These are phyloP conservation scores for Tieghemiomyces parasiticus DNA, from an alignment of 192 early-diverging fungal genomes.

Conservation along the genomic window DNA sequence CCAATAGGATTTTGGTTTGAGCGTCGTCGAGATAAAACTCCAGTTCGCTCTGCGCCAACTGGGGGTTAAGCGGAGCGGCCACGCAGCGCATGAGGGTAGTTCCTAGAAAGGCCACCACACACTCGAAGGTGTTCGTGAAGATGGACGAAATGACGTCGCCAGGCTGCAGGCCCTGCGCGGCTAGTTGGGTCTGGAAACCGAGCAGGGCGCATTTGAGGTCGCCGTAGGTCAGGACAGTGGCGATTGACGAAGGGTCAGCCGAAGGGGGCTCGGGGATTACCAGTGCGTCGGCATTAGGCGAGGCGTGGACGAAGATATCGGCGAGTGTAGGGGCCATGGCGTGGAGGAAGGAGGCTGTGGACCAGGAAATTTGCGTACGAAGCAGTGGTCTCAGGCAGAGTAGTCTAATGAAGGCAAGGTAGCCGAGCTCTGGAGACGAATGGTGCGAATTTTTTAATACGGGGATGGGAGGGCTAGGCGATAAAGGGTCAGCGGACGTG, in stretches of 20 bases:
- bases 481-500: too few relatives aligned
- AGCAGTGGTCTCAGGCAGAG: too few relatives aligned
- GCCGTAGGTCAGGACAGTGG: neutral
- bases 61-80: constrained; percentile 58
- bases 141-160: constrained; percentile 33
- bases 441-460: too few relatives aligned
- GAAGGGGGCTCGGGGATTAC: neutral
- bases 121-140: constrained; percentile 53
- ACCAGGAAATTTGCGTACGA: too few relatives aligned
- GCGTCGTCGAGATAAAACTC: constrained; percentile 64
- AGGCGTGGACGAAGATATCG: neutral
- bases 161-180: constrained; percentile 11
- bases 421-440: too few relatives aligned
- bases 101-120: constrained; percentile 50
- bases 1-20: constrained; percentile 40
- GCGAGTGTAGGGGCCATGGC: neutral
- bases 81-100: constrained; percentile 38
- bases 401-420: too few relatives aligned
- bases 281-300: neutral
- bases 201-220: neutral
- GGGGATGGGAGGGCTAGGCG: too few relatives aligned
- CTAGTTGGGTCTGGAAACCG: constrained; percentile 3
- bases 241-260: neutral
- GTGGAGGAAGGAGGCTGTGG: too few relatives aligned
- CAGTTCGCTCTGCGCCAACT: constrained; percentile 50